phyloP scores from a whole-genome alignment of 805 yeast species.

The Kazachstania martiniae region DNA sequence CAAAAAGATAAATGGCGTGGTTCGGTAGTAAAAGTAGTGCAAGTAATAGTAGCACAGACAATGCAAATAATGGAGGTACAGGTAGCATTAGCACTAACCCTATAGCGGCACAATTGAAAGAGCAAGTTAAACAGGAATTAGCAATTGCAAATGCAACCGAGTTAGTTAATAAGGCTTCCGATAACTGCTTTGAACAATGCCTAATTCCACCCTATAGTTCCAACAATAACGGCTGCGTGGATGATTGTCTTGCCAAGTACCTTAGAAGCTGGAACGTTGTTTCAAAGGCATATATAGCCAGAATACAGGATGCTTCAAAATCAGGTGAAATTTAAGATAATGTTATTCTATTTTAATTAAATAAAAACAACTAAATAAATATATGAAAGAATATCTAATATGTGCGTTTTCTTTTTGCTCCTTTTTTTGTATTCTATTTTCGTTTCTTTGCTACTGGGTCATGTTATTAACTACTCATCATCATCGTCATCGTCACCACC shows the following conservation, averaged over 20 bases:
- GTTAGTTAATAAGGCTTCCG: slow-evolving; percentile 73
- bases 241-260: slow-evolving; percentile 74
- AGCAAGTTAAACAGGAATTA: slow-evolving; percentile 67
- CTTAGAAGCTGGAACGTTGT: slow-evolving; percentile 86
- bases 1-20: no score
- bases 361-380: no score
- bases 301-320: slow-evolving; percentile 50
- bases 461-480: slow-evolving; percentile 17
- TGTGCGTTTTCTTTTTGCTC: not conserved
- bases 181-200: slow-evolving; percentile 79
- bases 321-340: slow-evolving; percentile 24
- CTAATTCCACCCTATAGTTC: slow-evolving; percentile 47
- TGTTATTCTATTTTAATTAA: no score
- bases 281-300: slow-evolving; percentile 62
- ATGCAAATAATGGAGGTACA: slow-evolving; percentile 8
- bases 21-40: slow-evolving; percentile 1
- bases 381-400: not conserved
- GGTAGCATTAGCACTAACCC: slow-evolving; percentile 28
- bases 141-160: slow-evolving; percentile 90
- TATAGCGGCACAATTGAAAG: slow-evolving; percentile 52
- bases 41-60: not conserved
- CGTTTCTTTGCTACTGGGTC: not conserved
- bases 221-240: slow-evolving; percentile 56
- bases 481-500: slow-evolving; percentile 49
- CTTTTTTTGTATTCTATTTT: not conserved